Evolutionary conservation across 371 early-diverging fungal species (phyloP), one percentile per base, ranked within the genome.

Genomic region (Mycotypha africana): DNA sequence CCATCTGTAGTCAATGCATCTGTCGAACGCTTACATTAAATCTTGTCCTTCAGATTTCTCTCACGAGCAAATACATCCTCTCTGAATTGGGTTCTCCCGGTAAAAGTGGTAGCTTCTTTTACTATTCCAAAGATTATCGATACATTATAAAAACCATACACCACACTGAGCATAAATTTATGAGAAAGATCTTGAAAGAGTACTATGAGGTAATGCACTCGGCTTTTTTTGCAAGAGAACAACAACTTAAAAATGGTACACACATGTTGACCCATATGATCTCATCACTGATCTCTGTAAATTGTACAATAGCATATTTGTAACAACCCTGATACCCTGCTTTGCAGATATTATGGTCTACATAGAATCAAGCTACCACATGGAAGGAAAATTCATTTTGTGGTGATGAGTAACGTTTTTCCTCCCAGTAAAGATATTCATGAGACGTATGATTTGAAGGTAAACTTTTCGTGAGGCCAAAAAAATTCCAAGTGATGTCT

Each of bases 131-230:
- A 58, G 98, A 97, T 74, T 95, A 92, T 67, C 87, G 96, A 12
- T 96, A 92, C 64, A 96, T 97, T 55, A 97, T 97, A 79, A 97
- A 97, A 56, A 96, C 98, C 3, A 89, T 97, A 36, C 92, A 89
- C 66, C 89, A 88, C 51, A 74, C 89, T 0, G 97, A 97, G 60
- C 97, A 97, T 65, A 87, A 85, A 57, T 93, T 91, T 51, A 73
- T 97, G 77, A 78, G 88, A 35, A 79, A 80, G 48, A 89, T 94
- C 22, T 74, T 97, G 34, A 80, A 79, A 42, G 70, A 89, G 25
- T 97, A 97, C 68, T 86, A 86, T 49, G 76, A 86, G 56, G 83
- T 82, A 69, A 61, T 53, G 7, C n/a, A n/a, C n/a, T n/a, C n/a
- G n/a, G n/a, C n/a, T n/a, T n/a, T n/a, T n/a, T n/a, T n/a, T n/a